Percentiles rank a stretch among this genome's conserved stretches.
Evolutionary conservation across 164 flowering plant genomes (phyloP).

Genomic region (Vitis riparia): DNA sequence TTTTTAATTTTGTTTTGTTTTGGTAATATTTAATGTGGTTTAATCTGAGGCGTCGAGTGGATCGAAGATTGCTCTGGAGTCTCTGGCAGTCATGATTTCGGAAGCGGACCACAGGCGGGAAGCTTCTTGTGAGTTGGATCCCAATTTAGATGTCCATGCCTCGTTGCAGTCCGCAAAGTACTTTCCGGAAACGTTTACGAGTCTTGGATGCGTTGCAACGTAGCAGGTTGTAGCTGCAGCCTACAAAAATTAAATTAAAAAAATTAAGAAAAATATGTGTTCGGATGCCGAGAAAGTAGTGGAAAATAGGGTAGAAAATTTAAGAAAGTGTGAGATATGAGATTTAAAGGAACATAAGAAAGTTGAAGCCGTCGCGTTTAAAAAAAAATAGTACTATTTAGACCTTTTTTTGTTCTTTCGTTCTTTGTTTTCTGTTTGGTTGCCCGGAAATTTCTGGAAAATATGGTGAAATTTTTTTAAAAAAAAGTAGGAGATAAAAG

Average conservation of each 20-base stretch:
- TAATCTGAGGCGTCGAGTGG: background rate
- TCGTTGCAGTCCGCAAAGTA: slow-evolving; percentile 91
- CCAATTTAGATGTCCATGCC: slow-evolving; percentile 58
- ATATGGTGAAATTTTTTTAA: too few species aligned
- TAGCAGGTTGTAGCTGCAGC: slow-evolving; percentile 99
- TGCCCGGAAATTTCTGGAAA: background rate
- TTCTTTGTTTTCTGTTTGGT: background rate
- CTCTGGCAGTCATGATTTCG: slow-evolving; percentile 49
- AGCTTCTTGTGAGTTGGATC: slow-evolving; percentile 54
- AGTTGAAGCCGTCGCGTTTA: background rate
- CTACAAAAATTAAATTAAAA: slow-evolving; percentile 20
- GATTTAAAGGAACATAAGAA: background rate
- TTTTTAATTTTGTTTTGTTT: background rate
- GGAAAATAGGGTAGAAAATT: background rate
- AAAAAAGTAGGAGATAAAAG: background rate
- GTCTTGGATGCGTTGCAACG: slow-evolving; percentile 74
- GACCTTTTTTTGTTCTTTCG: background rate
- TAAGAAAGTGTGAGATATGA: background rate
- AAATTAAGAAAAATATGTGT: background rate
- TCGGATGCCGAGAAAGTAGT: background rate
- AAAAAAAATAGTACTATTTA: background rate
- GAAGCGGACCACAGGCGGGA: slow-evolving; percentile 68
- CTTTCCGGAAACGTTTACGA: slow-evolving; percentile 65
- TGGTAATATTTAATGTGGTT: background rate
- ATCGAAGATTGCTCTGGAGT: slow-evolving; percentile 14